A percentile compares a stretch with the other conserved stretches of the same genome.
phyloP scores from a whole-genome alignment of 371 early-diverging fungal species.

The Umbelopsis sp. region DNA sequence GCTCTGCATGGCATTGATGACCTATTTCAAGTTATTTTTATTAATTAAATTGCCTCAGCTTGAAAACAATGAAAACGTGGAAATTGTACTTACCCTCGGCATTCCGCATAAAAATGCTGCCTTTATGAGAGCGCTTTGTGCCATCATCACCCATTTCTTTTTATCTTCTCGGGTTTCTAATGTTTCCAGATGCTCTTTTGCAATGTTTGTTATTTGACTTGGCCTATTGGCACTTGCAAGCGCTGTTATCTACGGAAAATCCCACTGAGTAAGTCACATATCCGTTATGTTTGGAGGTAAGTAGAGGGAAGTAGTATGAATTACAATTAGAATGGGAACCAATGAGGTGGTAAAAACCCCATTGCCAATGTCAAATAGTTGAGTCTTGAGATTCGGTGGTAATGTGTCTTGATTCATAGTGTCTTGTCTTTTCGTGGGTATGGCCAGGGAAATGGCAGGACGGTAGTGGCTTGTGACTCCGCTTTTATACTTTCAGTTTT shows the following conservation, averaged over 20 bases:
- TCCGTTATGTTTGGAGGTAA: neutral
- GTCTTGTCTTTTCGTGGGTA: neutral
- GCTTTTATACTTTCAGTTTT: neutral
- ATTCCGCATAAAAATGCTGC: conserved; percentile 17
- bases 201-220: neutral
- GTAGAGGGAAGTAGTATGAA: neutral
- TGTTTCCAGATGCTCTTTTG: neutral
- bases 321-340: neutral
- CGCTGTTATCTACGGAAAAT: neutral
- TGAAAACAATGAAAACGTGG: neutral
- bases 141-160: conserved; percentile 16
- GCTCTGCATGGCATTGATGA: conserved; percentile 17
- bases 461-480: conserved; percentile 17
- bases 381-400: neutral
- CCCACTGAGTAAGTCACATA: neutral
- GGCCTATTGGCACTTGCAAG: conserved; percentile 12
- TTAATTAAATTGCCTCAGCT: neutral
- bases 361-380: neutral
- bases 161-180: neutral
- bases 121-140: conserved; percentile 18
- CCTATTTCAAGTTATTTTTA: neutral
- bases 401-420: neutral
- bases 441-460: neutral
- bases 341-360: neutral
- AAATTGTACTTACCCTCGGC: conserved; percentile 8